Percentiles rank a stretch among this genome's conserved stretches.
These are phyloP conservation scores for Forsythia viridissima DNA, from an alignment of 257 asterid species.

Conservation along the genomic window DNA sequence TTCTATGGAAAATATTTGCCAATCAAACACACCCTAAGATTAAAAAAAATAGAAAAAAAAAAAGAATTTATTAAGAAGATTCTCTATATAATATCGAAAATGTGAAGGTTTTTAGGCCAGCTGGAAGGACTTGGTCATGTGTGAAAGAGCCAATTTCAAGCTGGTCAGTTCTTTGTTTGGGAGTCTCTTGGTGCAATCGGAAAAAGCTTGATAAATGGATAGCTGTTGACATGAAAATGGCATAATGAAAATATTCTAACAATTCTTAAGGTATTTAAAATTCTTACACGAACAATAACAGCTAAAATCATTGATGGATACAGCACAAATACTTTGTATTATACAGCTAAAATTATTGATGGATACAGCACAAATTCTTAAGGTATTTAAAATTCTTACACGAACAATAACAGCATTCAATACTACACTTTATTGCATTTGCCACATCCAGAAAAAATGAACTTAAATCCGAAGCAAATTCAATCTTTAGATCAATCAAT, in stretches of 20 bases:
- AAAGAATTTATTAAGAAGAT: too few species aligned
- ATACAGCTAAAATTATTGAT: too few species aligned
- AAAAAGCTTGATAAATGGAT: constrained; percentile 27
- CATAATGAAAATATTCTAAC: not conserved
- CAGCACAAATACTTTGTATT: too few species aligned
- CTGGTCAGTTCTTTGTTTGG: constrained; percentile 11
- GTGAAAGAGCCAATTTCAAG: not conserved
- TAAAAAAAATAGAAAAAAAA: not conserved
- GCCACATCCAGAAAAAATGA: constrained; percentile 28
- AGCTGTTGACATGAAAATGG: not conserved
- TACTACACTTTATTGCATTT: not conserved
- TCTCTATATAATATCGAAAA: not conserved
- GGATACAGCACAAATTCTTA: not conserved
- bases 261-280: not conserved
- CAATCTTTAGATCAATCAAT: constrained; percentile 24
- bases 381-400: not conserved
- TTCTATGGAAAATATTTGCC: too few species aligned
- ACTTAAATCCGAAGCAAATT: constrained; percentile 6
- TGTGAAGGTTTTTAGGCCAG: constrained; percentile 15
- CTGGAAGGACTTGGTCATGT: constrained; percentile 8
- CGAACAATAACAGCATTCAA: constrained; percentile 8
- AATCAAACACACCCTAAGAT: not conserved
- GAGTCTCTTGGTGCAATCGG: constrained; percentile 26
- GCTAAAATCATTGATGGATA: not conserved
- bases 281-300: not conserved